Evolutionary conservation across 768 basidiomycete species (phyloP).

Genomic region (Gymnopilus dilepis): DNA sequence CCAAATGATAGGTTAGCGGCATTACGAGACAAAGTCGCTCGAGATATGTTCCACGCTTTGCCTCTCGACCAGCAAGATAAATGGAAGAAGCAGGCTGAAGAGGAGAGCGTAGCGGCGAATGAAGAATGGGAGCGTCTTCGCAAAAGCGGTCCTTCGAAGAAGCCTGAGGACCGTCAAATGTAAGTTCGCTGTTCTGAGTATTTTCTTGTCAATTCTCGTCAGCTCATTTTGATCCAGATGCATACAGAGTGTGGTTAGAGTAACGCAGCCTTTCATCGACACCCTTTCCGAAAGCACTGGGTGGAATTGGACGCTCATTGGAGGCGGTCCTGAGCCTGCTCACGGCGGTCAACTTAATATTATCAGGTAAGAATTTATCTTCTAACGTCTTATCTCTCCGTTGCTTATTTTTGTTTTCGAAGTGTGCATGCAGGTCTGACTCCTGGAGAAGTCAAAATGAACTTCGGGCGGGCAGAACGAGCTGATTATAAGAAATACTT

Average conservation of each 20-base stretch:
- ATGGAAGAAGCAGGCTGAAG: neutral
- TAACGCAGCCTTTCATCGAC: constrained; percentile 14
- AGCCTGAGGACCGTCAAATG: constrained; percentile 9
- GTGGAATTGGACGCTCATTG: constrained; percentile 13
- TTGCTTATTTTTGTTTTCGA: neutral
- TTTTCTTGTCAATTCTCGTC: no score
- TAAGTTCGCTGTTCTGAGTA: neutral
- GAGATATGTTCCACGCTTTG: neutral
- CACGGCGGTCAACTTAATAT: constrained; percentile 16
- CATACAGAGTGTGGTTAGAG: constrained; percentile 4
- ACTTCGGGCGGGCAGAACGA: constrained; percentile 9
- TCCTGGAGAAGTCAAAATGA: constrained; percentile 11
- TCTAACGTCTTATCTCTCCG: no score
- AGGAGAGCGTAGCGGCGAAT: neutral
- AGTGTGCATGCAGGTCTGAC: constrained; percentile 14
- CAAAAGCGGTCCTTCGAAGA: neutral
- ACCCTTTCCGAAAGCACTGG: constrained; percentile 9
- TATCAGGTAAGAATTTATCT: neutral
- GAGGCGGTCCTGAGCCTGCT: constrained; percentile 20
- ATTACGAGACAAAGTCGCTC: neutral
- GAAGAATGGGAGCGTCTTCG: neutral
- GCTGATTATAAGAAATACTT: neutral
- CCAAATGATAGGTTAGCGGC: neutral
- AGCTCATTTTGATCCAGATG: constrained; percentile 4
- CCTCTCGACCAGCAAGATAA: neutral